Conservation (phyloP, 2,329 filamentous ascomycete genomes). For the Phaeosphaeriaceae sp. region DNA sequence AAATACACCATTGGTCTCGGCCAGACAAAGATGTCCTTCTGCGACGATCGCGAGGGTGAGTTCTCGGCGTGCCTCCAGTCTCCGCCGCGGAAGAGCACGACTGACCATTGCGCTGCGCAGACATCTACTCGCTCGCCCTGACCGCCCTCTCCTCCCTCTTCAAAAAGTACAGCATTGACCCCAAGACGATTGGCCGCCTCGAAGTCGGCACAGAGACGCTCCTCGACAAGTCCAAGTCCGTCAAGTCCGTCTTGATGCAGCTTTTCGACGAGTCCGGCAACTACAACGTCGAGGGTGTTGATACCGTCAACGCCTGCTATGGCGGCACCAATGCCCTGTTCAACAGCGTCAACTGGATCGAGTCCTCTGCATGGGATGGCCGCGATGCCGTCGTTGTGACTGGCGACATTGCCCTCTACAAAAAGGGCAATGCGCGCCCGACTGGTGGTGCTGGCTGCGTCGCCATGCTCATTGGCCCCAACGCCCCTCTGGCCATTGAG, state of each 20-base stretch:
- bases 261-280: conserved; percentile 60
- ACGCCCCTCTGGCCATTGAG: conserved; percentile 59
- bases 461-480: conserved; percentile 60
- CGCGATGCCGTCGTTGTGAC: conserved; percentile 60
- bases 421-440: conserved; percentile 61
- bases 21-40: conserved; percentile 64
- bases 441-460: conserved; percentile 62
- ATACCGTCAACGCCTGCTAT: conserved; percentile 63
- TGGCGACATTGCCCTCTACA: conserved; percentile 62
- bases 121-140: conserved; percentile 62
- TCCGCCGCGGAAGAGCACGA: neutral
- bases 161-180: conserved; percentile 61
- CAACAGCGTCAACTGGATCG: conserved; percentile 62
- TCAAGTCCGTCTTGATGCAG: conserved; percentile 63
- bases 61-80: conserved; percentile 1
- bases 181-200: conserved; percentile 58
- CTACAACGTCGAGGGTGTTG: conserved; percentile 61
- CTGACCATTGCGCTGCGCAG: conserved; percentile 39
- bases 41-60: conserved; percentile 60
- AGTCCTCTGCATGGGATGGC: conserved; percentile 62
- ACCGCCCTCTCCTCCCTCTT: conserved; percentile 60
- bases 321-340: conserved; percentile 62
- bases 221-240: conserved; percentile 63
- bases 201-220: conserved; percentile 63
- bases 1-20: conserved; percentile 64